Conservation (phyloP, 73 alveolate species). For the Stentor coeruleus region DNA sequence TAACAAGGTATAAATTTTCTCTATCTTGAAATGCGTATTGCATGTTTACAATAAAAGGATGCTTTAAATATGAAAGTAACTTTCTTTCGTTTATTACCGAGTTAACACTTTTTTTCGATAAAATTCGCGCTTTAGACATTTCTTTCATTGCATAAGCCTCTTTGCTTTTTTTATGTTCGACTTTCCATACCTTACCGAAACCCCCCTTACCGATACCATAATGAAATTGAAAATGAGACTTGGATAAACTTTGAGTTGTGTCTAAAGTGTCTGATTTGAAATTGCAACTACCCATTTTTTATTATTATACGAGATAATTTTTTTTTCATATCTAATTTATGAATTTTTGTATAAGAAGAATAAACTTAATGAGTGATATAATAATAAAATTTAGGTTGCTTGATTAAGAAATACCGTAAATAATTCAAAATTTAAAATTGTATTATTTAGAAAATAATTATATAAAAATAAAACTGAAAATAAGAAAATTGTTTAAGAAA, state of each 20-base stretch:
- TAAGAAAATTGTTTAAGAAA: too few species aligned
- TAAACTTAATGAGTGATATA: too few species aligned
- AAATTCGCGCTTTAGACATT: constrained; percentile 58
- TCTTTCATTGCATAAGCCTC: constrained; percentile 86
- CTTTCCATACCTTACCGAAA: constrained; percentile 92
- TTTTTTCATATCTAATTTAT: too few species aligned
- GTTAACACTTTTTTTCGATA: constrained; percentile 29
- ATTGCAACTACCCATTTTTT: constrained; percentile 5
- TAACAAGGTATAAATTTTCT: constrained; percentile 80
- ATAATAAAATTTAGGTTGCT: too few species aligned
- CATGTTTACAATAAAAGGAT: constrained; percentile 88
- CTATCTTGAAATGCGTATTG: constrained; percentile 89
- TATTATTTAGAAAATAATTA: too few species aligned
- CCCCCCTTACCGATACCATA: constrained; percentile 84
- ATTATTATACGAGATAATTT: too few species aligned
- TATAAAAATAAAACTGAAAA: too few species aligned
- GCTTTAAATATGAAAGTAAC: constrained; percentile 65
- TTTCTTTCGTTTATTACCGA: constrained; percentile 50
- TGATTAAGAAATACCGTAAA: too few species aligned
- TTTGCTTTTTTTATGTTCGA: constrained; percentile 66
- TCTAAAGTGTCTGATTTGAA: not conserved
- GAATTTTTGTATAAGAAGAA: too few species aligned
- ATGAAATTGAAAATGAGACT: not conserved
- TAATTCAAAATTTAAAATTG: too few species aligned
- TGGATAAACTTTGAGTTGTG: not conserved